phyloP scores from a whole-genome alignment of 257 asterid genomes.

The Petunia secreta region DNA sequence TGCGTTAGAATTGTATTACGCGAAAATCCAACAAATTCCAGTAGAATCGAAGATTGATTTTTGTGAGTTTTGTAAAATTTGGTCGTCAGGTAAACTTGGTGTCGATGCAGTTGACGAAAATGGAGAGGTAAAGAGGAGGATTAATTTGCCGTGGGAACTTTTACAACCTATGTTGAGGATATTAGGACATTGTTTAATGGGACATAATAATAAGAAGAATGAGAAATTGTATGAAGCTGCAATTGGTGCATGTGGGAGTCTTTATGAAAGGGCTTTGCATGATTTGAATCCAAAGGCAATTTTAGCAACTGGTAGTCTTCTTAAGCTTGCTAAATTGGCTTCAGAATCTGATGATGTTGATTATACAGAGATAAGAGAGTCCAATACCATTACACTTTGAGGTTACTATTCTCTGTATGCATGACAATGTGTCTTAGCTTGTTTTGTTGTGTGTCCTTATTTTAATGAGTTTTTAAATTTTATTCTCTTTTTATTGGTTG shows the following conservation, averaged over 20 bases:
- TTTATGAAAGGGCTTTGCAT: constrained; percentile 62
- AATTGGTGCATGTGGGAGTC: constrained; percentile 51
- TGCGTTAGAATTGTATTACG: constrained; percentile 62
- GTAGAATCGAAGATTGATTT: constrained; percentile 71
- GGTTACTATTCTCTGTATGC: background rate
- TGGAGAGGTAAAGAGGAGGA: constrained; percentile 41
- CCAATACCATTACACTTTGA: constrained; percentile 51
- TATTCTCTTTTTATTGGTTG: no score
- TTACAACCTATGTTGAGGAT: constrained; percentile 69
- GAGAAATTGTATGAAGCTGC: constrained; percentile 56
- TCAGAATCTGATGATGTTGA: constrained; percentile 40
- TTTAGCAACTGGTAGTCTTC: constrained; percentile 67
- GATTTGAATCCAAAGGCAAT: constrained; percentile 74
- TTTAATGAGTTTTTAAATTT: no score
- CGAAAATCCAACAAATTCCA: constrained; percentile 55
- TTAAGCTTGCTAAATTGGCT: constrained; percentile 55
- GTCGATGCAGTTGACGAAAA: background rate
- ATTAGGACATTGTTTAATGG: constrained; percentile 78
- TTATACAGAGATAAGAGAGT: constrained; percentile 60
- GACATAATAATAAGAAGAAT: constrained; percentile 37
- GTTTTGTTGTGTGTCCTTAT: background rate
- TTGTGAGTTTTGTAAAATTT: constrained; percentile 62
- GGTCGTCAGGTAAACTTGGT: constrained; percentile 51
- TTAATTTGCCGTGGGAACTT: constrained; percentile 69
- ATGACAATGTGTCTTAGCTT: no score